Evolutionary conservation across 75 land plant species (phyloP).

Genomic region (Cupressus sempervirens): DNA sequence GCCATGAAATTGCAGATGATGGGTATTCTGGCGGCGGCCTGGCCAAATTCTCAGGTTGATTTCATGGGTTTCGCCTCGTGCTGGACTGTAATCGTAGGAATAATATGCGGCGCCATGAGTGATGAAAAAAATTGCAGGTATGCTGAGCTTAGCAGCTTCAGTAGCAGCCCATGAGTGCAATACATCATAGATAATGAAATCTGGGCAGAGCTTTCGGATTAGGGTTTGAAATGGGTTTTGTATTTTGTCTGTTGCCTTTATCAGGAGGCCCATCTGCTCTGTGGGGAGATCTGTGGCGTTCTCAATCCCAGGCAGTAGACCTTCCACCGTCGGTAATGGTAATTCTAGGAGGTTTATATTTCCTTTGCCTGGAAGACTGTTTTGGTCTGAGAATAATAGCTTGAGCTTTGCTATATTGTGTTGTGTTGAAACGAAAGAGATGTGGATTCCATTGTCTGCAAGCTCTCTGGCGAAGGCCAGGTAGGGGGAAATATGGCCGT

Average conservation of each 20-base stretch:
- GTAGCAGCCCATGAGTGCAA: background rate
- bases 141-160: background rate
- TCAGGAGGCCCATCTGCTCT: background rate
- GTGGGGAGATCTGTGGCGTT: background rate
- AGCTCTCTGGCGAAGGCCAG: background rate
- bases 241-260: background rate
- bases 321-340: slow-evolving; percentile 4
- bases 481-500: background rate
- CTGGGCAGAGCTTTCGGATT: background rate
- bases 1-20: slow-evolving; percentile 12
- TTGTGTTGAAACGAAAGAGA: slow-evolving; percentile 9
- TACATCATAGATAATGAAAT: background rate
- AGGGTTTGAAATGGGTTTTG: background rate
- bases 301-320: background rate
- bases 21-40: background rate
- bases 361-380: background rate
- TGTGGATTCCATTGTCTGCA: background rate
- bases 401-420: slow-evolving; percentile 5
- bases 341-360: background rate
- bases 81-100: slow-evolving; percentile 12
- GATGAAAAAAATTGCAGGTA: background rate
- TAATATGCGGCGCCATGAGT: slow-evolving; percentile 13
- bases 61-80: background rate
- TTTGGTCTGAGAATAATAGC: background rate
- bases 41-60: background rate